Conservation (phyloP, 2,329 filamentous ascomycete genomes). For the Aspergillus tamarii region DNA sequence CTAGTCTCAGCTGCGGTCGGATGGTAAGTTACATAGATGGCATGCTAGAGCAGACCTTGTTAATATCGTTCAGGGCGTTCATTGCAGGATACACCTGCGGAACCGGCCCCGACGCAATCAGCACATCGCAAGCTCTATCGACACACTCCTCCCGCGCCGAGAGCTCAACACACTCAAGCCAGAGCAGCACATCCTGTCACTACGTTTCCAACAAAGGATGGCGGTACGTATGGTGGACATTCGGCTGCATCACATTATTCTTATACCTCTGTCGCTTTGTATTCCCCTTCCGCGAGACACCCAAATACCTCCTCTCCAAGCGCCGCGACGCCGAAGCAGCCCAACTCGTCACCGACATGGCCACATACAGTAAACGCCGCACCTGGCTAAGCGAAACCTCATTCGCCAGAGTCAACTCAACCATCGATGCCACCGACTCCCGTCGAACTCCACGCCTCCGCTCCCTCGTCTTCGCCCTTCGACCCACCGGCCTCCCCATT, state of each 20-base stretch:
- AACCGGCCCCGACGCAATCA: conserved; percentile 24
- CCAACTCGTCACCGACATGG: conserved; percentile 25
- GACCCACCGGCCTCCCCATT: neutral
- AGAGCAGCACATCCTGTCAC: conserved; percentile 21
- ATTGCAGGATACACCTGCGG: conserved; percentile 26
- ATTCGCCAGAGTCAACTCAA: conserved; percentile 24
- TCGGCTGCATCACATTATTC: conserved; percentile 26
- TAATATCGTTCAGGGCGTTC: conserved; percentile 20
- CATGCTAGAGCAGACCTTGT: neutral
- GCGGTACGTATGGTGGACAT: conserved; percentile 29
- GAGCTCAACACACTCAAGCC: conserved; percentile 1
- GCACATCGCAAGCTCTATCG: conserved; percentile 14
- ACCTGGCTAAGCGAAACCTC: conserved; percentile 24
- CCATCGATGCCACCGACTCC: conserved; percentile 13
- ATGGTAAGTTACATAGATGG: conserved; percentile 15
- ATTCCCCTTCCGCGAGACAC: conserved; percentile 22
- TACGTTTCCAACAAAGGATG: conserved; percentile 28
- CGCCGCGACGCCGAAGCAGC: conserved; percentile 23
- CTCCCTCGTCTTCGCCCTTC: conserved; percentile 7
- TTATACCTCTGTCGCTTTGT: conserved; percentile 23
- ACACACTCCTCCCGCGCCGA: neutral
- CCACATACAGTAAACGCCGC: conserved; percentile 16
- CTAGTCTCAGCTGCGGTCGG: conserved; percentile 21
- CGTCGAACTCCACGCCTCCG: neutral
- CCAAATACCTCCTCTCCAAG: conserved; percentile 21